Evolutionary conservation across 345 rosid genomes (phyloP).

Genomic region (Excoecaria agallocha): DNA sequence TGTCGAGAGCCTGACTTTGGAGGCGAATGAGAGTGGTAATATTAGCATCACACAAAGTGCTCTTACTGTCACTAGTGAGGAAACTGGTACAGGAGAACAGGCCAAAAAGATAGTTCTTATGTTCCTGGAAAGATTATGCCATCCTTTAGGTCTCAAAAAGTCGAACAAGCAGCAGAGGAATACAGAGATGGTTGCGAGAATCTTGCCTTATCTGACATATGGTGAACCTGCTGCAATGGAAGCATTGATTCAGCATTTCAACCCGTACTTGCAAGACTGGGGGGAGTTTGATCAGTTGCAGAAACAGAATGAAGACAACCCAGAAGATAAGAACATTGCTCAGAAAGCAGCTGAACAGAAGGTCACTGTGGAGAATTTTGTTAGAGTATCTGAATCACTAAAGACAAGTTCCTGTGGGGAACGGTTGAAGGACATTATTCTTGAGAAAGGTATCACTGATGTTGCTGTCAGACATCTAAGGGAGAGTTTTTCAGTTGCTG

Average conservation of each 20-base stretch:
- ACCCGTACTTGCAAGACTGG: conserved; percentile 88
- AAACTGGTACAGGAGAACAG: conserved; percentile 84
- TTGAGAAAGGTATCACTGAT: conserved; percentile 77
- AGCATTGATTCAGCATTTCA: conserved; percentile 87
- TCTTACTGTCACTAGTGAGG: conserved; percentile 76
- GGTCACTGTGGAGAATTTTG: conserved; percentile 84
- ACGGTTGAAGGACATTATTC: conserved; percentile 85
- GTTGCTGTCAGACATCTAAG: conserved; percentile 78
- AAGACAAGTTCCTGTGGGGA: conserved; percentile 98
- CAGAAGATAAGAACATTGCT: conserved; percentile 63
- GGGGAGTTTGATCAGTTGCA: conserved; percentile 71
- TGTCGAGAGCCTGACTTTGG: conserved; percentile 90
- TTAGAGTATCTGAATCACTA: conserved; percentile 90
- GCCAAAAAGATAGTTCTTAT: conserved; percentile 95
- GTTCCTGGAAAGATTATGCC: conserved; percentile 91
- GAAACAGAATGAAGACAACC: conserved; percentile 64
- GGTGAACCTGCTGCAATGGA: conserved; percentile 99
- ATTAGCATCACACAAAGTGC: conserved; percentile 73
- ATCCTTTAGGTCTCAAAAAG: conserved; percentile 80
- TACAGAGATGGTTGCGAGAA: conserved; percentile 99
- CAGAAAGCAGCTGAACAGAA: conserved; percentile 74
- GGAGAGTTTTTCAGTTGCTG: conserved; percentile 69
- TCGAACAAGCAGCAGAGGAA: conserved; percentile 97
- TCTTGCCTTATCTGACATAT: conserved; percentile 92
- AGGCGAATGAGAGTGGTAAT: conserved; percentile 90